Evolutionary conservation across 2,329 filamentous ascomycete species (phyloP).

Genomic region (Claviceps sp.): DNA sequence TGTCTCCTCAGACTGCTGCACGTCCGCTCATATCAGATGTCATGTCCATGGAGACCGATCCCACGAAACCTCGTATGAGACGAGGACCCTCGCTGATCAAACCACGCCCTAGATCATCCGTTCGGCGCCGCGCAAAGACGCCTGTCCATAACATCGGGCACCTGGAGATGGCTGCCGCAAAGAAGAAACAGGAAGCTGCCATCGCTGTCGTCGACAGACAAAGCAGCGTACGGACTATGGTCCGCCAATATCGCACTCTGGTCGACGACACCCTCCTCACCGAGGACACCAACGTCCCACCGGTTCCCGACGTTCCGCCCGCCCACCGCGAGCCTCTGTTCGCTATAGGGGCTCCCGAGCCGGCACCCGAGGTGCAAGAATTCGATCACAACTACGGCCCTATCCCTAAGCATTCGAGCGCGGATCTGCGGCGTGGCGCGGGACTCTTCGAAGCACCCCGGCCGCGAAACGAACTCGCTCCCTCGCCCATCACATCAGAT

Average conservation of each 20-base stretch:
- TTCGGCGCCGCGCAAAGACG: slow-evolving; percentile 32
- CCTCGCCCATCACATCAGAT: slow-evolving; percentile 25
- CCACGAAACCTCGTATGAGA: not conserved
- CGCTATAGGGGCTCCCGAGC: not conserved
- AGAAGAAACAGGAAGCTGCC: slow-evolving; percentile 9
- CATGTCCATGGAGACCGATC: slow-evolving; percentile 2
- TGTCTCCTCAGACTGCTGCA: not conserved
- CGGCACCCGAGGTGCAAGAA: not conserved
- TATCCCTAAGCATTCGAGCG: not conserved
- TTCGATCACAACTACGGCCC: not conserved
- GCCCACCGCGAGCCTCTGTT: slow-evolving; percentile 10
- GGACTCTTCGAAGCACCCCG: slow-evolving; percentile 1
- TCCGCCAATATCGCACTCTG: slow-evolving; percentile 36
- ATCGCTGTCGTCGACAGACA: slow-evolving; percentile 16
- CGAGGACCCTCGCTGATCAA: slow-evolving; percentile 3
- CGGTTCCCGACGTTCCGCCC: slow-evolving; percentile 14
- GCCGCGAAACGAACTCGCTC: not conserved
- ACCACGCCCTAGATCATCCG: not conserved
- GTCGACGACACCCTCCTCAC: slow-evolving; percentile 19
- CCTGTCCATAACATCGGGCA: slow-evolving; percentile 37
- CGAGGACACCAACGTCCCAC: slow-evolving; percentile 15
- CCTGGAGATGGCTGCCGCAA: slow-evolving; percentile 23
- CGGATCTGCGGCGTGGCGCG: not conserved
- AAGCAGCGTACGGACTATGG: slow-evolving; percentile 33
- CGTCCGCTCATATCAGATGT: not conserved